phyloP scores from a whole-genome alignment of 805 yeast species.

The Starmerella riodocensis region DNA sequence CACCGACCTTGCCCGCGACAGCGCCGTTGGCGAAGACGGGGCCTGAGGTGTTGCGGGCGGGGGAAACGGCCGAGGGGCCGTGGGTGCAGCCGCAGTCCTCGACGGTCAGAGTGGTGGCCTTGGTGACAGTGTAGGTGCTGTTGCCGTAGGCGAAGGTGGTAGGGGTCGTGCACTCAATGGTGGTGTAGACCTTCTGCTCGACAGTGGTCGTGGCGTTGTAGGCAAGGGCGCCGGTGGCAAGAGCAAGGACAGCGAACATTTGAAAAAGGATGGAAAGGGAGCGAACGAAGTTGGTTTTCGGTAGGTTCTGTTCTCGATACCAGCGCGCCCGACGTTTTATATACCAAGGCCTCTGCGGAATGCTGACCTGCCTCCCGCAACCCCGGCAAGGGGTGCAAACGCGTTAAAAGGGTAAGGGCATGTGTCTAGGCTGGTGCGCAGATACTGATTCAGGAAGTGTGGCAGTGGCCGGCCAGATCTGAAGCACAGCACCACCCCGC shows the following conservation, averaged over 20 bases:
- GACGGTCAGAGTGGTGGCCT: slow-evolving; percentile 46
- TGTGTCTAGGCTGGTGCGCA: no score
- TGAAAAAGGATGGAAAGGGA: no score
- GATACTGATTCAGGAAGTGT: no score
- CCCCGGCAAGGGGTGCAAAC: no score
- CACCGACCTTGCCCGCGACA: slow-evolving; percentile 18
- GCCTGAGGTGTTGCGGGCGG: slow-evolving; percentile 10
- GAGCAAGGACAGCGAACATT: slow-evolving; percentile 28
- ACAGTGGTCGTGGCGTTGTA: slow-evolving; percentile 20
- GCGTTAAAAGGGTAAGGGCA: no score
- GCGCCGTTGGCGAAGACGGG: slow-evolving; percentile 20
- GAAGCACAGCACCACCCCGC: no score
- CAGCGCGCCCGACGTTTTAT: no score
- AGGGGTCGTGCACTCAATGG: slow-evolving; percentile 22
- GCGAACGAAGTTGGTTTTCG: no score
- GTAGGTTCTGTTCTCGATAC: no score
- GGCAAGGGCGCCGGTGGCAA: slow-evolving; percentile 46
- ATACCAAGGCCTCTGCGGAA: no score
- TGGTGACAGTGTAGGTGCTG: slow-evolving; percentile 32
- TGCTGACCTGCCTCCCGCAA: no score
- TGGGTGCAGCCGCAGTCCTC: slow-evolving; percentile 54
- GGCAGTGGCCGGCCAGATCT: no score
- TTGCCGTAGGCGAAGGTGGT: slow-evolving; percentile 21
- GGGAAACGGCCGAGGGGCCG: slow-evolving; percentile 19
- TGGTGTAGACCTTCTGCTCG: slow-evolving; percentile 20